Evolutionary conservation across 2,329 filamentous ascomycete species (phyloP), one percentile per base, ranked within the genome.

Genomic region (Pleochaeta shiraiana): DNA sequence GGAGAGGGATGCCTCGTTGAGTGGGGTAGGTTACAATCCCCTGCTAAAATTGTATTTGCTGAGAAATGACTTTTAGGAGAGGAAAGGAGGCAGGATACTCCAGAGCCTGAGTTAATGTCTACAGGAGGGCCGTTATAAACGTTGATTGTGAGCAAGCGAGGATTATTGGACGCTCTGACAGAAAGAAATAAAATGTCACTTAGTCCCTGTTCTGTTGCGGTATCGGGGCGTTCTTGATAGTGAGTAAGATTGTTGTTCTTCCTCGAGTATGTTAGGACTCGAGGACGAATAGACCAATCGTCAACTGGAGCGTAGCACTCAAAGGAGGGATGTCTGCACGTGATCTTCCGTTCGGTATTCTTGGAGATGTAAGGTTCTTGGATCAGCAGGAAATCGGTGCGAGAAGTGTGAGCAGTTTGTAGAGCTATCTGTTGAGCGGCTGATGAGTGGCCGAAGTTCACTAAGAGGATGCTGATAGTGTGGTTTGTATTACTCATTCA

Each of bases 361-460:
- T 16, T 60, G 28, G 55, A 60, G 31, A 60, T 60, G 28, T 60
- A 37, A 21, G 50, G 50, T 24, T 55, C 50, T 55, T 55, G 50
- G 26, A 61, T 43, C 33, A 61, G 57, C 57, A 61, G n/a, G 57
- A 61, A 37, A 39, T 61, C 57, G 37, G 39, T 24, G 31, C 33
- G 33, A 24, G n/a, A 24, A 61, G 16, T 39, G 34, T 21, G 39
- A 11, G 57, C 57, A 61, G 34, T 61, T 61, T 39, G 31, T 4
- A 61, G 57, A 39, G 57, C 21, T 30, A 61, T 61, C 39, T 61
- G 57, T n/a, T 61, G 33, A 30, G 57, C 57, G 28, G 31, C n/a
- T 37, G 33, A 61, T 4, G 14, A 61, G 57, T 31, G 5, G 39
- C 57, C 57, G 39, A 39, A 30, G 21, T 61, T 61, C 14, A 61